Base-by-base conservation (phyloP, 2,329 filamentous ascomycete species). In the Tolypocladium inflatum region DNA sequence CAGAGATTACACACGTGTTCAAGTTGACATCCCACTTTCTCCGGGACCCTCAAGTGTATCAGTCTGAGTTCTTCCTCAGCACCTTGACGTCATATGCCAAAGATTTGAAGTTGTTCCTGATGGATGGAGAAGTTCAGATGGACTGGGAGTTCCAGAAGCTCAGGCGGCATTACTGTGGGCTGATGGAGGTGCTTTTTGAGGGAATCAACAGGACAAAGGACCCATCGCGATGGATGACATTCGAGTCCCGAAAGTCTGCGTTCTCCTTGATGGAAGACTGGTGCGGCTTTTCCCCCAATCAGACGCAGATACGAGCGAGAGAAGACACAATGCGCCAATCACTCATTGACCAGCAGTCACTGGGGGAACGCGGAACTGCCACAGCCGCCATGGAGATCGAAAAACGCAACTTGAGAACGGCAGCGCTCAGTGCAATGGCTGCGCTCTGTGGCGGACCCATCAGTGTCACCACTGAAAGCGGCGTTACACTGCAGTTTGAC, bases 231-330 rank as follows among this genome's bases (percentile, higher is more conserved):
- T 99, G 94, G 93, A 94, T 99, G 84, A 92, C 94, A 0, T 99
- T 99, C 67, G 94, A 99, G 70, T 90, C 92, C 15, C 82, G 95
- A 45, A 96, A 97, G 70, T 97, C 94, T 6, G 89, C 93, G 0
- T 99, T 99, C 68, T 87, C 92, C 0, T 76, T 99, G 54, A 97
- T 99, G 92, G 94, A 99, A 73, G 93, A 97, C 63, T 99, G 95
- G 95, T 99, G 94, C 70, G 94, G 94, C 2, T 97, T 95, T 70
- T 96, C 92, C 9, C 91, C 92, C 0, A 96, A 97, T 63, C 91
- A 95, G 69, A 80, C 77, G 17, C 89, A 95, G 63, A 89, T 96
- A 45, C 84, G 87, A 6, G 86, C 87, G 59, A 82, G 91, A 61
- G 92, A 97, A 72, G 89, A 96, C 61, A 88, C 84, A 41, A 95